phyloP scores from a whole-genome alignment of 768 basidiomycete species.

The Tephrocybe rancida region DNA sequence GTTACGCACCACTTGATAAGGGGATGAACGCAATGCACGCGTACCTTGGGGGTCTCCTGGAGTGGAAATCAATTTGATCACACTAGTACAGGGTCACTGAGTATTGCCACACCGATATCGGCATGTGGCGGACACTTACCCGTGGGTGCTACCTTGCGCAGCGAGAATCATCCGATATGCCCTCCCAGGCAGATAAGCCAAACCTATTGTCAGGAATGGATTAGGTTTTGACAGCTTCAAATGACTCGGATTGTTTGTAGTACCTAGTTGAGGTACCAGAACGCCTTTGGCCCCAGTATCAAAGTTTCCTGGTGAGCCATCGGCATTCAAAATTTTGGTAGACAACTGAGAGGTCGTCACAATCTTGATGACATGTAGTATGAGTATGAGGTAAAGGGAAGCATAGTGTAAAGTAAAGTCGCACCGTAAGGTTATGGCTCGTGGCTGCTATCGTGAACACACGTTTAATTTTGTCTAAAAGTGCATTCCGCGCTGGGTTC shows the following conservation, averaged over 20 bases:
- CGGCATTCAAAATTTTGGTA: conserved; percentile 64
- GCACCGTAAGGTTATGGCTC: conserved; percentile 51
- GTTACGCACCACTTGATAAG: conserved; percentile 20
- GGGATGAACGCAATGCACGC: conserved; percentile 7
- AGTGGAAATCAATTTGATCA: conserved; percentile 32
- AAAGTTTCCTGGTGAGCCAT: conserved; percentile 67
- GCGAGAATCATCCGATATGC: conserved; percentile 38
- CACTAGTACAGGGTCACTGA: conserved; percentile 10
- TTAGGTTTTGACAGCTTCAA: conserved; percentile 2
- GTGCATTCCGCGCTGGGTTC: conserved; percentile 36
- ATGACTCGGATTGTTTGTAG: conserved; percentile 8
- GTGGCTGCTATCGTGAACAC: conserved; percentile 51
- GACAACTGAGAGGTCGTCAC: conserved; percentile 70
- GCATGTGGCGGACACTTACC: conserved; percentile 27
- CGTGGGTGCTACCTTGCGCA: conserved; percentile 33
- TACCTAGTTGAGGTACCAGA: conserved; percentile 70
- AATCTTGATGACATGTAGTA: conserved; percentile 22
- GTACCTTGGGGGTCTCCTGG: conserved; percentile 27
- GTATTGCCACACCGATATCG: not conserved
- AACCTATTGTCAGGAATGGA: conserved; percentile 26
- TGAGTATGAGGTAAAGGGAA: not conserved
- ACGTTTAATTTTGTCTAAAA: conserved; percentile 57
- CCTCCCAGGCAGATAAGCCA: conserved; percentile 41
- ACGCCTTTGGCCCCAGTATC: conserved; percentile 64
- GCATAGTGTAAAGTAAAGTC: not conserved